phyloP scores from a whole-genome alignment of 148 eudicot genomes.

The Rhododendron williamsianum region DNA sequence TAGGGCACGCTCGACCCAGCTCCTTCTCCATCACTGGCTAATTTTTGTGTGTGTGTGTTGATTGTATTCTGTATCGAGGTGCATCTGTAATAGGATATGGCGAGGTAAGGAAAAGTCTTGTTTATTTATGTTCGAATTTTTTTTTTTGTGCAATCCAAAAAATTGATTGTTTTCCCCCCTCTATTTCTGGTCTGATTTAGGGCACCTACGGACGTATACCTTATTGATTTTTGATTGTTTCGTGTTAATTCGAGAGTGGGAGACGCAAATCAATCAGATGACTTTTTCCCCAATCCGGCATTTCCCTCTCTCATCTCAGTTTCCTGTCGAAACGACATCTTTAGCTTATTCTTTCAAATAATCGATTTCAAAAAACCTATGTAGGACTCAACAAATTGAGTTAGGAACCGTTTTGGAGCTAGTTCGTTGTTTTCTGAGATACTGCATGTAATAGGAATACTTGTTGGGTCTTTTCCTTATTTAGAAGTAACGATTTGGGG shows the following conservation, averaged over 20 bases:
- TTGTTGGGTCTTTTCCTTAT: background rate
- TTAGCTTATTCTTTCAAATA: background rate
- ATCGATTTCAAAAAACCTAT: background rate
- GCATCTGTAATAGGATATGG: background rate
- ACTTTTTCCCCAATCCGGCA: background rate
- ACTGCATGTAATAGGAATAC: background rate
- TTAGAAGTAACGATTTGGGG: background rate
- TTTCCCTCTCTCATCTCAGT: background rate
- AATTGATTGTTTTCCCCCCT: no score
- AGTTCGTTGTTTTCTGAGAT: background rate
- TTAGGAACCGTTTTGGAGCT: background rate
- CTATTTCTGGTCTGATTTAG: background rate
- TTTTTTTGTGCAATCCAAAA: background rate
- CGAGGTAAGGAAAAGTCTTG: background rate
- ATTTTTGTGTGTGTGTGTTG: background rate
- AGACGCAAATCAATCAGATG: background rate
- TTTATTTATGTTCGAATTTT: background rate
- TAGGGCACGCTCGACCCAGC: constrained; percentile 13
- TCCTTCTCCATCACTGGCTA: constrained; percentile 7
- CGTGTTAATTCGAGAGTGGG: background rate
- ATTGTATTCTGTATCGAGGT: background rate
- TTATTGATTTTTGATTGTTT: background rate
- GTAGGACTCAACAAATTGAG: background rate
- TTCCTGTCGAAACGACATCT: background rate
- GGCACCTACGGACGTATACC: background rate